Conservation (phyloP, 176 grass and related monocot genomes). For the Oryza punctata region DNA sequence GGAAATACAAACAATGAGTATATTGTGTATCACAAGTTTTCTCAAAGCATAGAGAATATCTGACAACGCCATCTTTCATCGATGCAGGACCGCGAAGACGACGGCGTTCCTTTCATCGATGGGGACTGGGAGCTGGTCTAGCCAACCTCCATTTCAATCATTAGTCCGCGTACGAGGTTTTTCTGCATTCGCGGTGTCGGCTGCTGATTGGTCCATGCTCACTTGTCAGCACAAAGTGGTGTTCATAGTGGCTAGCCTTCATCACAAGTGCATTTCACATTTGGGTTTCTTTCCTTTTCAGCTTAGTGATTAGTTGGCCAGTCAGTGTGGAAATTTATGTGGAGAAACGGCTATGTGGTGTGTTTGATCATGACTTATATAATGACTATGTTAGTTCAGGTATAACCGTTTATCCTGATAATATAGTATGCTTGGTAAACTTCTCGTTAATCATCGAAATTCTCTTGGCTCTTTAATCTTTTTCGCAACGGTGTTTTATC, state of each 20-base stretch:
- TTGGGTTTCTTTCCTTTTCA: constrained; percentile 35
- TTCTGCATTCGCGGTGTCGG: constrained; percentile 22
- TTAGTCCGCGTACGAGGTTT: constrained; percentile 30
- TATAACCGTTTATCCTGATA: constrained; percentile 48
- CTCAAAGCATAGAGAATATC: not conserved
- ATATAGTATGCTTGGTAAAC: constrained; percentile 53
- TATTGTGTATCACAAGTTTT: not conserved
- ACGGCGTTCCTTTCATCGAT: constrained; percentile 33
- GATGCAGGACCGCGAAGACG: constrained; percentile 36
- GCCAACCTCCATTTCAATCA: constrained; percentile 8
- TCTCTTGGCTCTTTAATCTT: not conserved
- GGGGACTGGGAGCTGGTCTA: constrained; percentile 58
- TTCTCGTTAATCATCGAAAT: not conserved
- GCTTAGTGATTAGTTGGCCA: constrained; percentile 31
- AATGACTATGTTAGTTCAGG: constrained; percentile 42
- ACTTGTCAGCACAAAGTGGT: constrained; percentile 36
- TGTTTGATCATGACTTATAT: constrained; percentile 43
- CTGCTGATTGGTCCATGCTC: constrained; percentile 42
- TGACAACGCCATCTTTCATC: not conserved
- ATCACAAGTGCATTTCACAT: constrained; percentile 43
- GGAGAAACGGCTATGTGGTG: constrained; percentile 30
- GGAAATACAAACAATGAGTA: not conserved
- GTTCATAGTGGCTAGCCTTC: constrained; percentile 50
- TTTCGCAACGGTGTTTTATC: not conserved
- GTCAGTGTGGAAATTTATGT: constrained; percentile 35